Conservation (phyloP, 1,284 basidiomycete genomes). For the Ceratobasidium sp. region DNA sequence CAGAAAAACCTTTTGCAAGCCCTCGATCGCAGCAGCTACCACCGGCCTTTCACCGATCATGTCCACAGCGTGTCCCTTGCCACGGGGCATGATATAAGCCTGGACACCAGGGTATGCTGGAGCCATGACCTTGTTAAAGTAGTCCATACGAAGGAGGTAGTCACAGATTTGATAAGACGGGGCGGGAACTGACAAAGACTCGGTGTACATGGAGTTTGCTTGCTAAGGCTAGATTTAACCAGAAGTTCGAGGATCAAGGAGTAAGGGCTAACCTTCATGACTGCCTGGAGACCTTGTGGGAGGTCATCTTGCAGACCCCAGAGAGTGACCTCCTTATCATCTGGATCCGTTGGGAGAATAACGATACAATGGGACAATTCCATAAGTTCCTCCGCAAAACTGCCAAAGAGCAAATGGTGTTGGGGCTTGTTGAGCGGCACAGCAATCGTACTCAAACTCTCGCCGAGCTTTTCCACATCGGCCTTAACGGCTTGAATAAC, state of each 20-base stretch:
- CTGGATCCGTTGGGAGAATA: slow-evolving; percentile 70
- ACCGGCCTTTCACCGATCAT: slow-evolving; percentile 82
- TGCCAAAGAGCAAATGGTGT: slow-evolving; percentile 86
- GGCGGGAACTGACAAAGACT: slow-evolving; percentile 78
- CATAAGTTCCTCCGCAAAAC: slow-evolving; percentile 83
- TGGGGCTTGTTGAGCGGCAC: slow-evolving; percentile 92
- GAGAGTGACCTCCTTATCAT: slow-evolving; percentile 84
- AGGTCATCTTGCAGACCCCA: slow-evolving; percentile 86
- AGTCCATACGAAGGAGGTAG: slow-evolving; percentile 79
- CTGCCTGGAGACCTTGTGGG: slow-evolving; percentile 76
- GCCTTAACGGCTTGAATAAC: slow-evolving; percentile 81
- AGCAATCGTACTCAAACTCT: slow-evolving; percentile 72
- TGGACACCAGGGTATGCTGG: slow-evolving; percentile 68
- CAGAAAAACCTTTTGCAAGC: slow-evolving; percentile 76
- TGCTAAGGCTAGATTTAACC: slow-evolving; percentile 55
- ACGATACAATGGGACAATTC: slow-evolving; percentile 84
- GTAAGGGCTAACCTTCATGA: slow-evolving; percentile 53
- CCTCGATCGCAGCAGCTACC: slow-evolving; percentile 78
- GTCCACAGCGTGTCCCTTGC: slow-evolving; percentile 67
- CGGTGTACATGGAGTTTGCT: slow-evolving; percentile 83
- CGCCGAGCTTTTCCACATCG: slow-evolving; percentile 68
- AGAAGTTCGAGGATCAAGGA: background rate
- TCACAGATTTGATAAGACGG: slow-evolving; percentile 76
- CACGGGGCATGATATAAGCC: slow-evolving; percentile 68
- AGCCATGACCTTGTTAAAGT: slow-evolving; percentile 68